phyloP scores from a whole-genome alignment of 2,329 filamentous ascomycete genomes.

The Fusarium burgessii region DNA sequence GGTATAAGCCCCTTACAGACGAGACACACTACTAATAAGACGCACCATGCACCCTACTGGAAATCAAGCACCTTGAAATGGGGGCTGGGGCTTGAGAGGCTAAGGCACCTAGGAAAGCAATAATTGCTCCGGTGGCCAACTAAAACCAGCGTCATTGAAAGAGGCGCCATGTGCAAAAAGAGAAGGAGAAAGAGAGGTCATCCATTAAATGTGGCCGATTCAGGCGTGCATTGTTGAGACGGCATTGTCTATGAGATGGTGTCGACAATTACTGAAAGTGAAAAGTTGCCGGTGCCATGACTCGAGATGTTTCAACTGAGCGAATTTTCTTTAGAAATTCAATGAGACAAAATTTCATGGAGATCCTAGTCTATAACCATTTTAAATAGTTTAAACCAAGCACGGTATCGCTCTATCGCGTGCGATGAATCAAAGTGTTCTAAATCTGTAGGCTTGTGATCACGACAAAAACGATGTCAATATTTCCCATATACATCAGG shows the following conservation, averaged over 20 bases:
- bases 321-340: background rate
- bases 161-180: constrained; percentile 4
- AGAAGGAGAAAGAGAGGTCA: constrained; percentile 15
- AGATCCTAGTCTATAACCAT: background rate
- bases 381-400: background rate
- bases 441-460: background rate
- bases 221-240: background rate
- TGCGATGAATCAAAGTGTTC: background rate
- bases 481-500: background rate
- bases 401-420: background rate
- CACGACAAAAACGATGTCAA: background rate
- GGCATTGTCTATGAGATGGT: constrained; percentile 5
- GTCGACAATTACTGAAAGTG: constrained; percentile 2
- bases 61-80: background rate
- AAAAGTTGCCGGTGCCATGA: constrained; percentile 19
- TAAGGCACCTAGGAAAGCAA: background rate
- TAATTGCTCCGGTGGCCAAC: constrained; percentile 17
- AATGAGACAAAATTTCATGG: background rate
- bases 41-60: constrained; percentile 16
- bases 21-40: constrained; percentile 28
- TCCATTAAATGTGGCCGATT: constrained; percentile 7
- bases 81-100: constrained; percentile 16
- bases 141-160: constrained; percentile 10
- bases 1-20: constrained; percentile 7
- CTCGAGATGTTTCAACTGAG: constrained; percentile 23